phyloP scores from a whole-genome alignment of 2,329 filamentous ascomycete species.

The Exophiala alcalophila region DNA sequence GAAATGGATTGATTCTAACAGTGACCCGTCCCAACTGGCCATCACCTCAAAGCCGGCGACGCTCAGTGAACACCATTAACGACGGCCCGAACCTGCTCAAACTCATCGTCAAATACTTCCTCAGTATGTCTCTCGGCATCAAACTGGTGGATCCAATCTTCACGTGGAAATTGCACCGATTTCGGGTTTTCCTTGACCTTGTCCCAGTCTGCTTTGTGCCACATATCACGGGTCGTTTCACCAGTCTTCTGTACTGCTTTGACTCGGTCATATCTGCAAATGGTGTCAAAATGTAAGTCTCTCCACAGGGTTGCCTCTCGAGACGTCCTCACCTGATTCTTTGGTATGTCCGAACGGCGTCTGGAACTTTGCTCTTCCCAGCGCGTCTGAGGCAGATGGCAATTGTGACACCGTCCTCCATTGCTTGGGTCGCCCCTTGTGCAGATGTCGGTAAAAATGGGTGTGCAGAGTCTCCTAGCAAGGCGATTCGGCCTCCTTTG shows the following conservation, averaged over 20 bases:
- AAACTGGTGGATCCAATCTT: slow-evolving; percentile 50
- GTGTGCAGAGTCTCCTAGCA: slow-evolving; percentile 53
- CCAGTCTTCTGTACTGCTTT: slow-evolving; percentile 29
- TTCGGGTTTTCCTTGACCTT: slow-evolving; percentile 24
- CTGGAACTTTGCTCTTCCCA: slow-evolving; percentile 30
- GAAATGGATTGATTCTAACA: slow-evolving; percentile 6
- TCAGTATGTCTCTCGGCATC: slow-evolving; percentile 51
- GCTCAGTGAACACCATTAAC: slow-evolving; percentile 14
- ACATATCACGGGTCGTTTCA: slow-evolving; percentile 30
- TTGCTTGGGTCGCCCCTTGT: slow-evolving; percentile 49
- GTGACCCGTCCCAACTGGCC: no score
- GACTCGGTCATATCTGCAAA: slow-evolving; percentile 29
- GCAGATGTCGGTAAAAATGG: slow-evolving; percentile 50
- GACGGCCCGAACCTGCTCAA: slow-evolving; percentile 12
- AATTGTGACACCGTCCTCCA: slow-evolving; percentile 51
- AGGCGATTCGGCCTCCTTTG: slow-evolving; percentile 41
- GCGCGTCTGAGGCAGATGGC: slow-evolving; percentile 42
- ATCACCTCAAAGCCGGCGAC: slow-evolving; percentile 6
- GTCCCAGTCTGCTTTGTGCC: slow-evolving; percentile 27
- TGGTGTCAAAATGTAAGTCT: background rate
- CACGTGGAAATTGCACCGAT: slow-evolving; percentile 36
- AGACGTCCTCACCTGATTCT: slow-evolving; percentile 19
- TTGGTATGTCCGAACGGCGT: slow-evolving; percentile 24
- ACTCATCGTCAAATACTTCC: slow-evolving; percentile 36
- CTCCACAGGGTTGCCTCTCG: background rate